Percentiles rank a stretch among this genome's conserved stretches.
These are phyloP conservation scores for Mortierella sp. DNA, from an alignment of 371 early-diverging fungal genomes.

Conservation along the genomic window DNA sequence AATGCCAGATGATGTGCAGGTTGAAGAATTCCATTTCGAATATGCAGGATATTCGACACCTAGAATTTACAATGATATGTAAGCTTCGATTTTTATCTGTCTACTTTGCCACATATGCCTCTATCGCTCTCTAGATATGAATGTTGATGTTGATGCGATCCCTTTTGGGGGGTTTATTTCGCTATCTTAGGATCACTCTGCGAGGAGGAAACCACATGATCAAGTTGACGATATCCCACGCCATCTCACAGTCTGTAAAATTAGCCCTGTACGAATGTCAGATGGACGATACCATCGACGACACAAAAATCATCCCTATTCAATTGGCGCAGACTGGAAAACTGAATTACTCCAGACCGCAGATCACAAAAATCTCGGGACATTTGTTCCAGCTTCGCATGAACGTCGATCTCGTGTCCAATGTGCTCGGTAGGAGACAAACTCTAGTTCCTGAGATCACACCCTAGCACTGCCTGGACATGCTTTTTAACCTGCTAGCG, in stretches of 20 bases:
- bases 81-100: slow-evolving; percentile 3
- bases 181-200: slow-evolving; percentile 67
- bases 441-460: not conserved
- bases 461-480: no score
- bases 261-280: slow-evolving; percentile 86
- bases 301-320: slow-evolving; percentile 88
- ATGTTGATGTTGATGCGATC: not conserved
- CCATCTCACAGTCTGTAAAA: slow-evolving; percentile 90
- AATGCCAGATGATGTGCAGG: slow-evolving; percentile 82
- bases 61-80: slow-evolving; percentile 76
- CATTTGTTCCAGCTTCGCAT: slow-evolving; percentile 90
- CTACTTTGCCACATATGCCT: not conserved
- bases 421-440: slow-evolving; percentile 66
- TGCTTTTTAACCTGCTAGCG: no score
- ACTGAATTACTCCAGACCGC: slow-evolving; percentile 63
- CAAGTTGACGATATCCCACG: slow-evolving; percentile 89
- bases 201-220: slow-evolving; percentile 83
- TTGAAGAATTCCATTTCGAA: slow-evolving; percentile 94
- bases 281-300: slow-evolving; percentile 86
- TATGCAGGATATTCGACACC: slow-evolving; percentile 68
- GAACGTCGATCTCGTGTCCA: slow-evolving; percentile 89
- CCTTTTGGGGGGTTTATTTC: not conserved
- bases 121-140: not conserved
- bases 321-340: slow-evolving; percentile 86
- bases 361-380: slow-evolving; percentile 88